Evolutionary conservation across 441 rosid genomes (phyloP).

Genomic region (California macrophylla): DNA sequence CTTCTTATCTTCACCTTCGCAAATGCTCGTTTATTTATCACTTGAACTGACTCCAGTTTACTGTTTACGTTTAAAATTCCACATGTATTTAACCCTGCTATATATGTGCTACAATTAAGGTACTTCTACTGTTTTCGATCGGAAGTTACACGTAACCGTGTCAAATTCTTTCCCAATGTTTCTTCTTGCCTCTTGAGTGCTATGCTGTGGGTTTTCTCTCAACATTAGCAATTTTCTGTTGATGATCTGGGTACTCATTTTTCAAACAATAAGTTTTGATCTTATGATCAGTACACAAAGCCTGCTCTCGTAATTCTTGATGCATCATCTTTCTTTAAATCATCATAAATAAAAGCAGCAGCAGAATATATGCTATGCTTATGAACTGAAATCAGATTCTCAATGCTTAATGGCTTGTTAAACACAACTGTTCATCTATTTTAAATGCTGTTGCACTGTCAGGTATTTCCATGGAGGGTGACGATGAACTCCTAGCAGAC

Average conservation of each 20-base stretch:
- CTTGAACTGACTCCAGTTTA: not conserved
- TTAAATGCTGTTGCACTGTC: slow-evolving; percentile 19
- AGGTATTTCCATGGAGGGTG: slow-evolving; percentile 97
- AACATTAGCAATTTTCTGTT: not conserved
- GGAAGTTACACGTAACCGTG: not conserved
- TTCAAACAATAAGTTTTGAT: not conserved
- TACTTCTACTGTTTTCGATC: not conserved
- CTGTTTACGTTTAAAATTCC: not conserved
- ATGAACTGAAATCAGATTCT: not conserved
- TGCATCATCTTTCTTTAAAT: not conserved
- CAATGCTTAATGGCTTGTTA: not conserved
- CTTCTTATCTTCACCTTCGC: not conserved
- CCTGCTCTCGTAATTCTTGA: not conserved
- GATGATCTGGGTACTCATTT: not conserved
- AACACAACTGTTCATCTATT: slow-evolving; percentile 9
- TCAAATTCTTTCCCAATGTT: not conserved
- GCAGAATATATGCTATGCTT: not conserved
- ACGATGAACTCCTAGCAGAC: slow-evolving; percentile 72
- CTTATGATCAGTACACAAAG: not conserved
- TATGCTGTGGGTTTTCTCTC: not conserved
- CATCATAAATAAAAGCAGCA: not conserved
- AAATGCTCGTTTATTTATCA: not conserved
- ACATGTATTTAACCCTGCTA: not conserved
- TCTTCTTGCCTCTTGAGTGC: not conserved
- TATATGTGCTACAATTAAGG: not conserved